Base-by-base conservation (phyloP, 2,329 filamentous ascomycete species). In the Cladosporium velox region DNA sequence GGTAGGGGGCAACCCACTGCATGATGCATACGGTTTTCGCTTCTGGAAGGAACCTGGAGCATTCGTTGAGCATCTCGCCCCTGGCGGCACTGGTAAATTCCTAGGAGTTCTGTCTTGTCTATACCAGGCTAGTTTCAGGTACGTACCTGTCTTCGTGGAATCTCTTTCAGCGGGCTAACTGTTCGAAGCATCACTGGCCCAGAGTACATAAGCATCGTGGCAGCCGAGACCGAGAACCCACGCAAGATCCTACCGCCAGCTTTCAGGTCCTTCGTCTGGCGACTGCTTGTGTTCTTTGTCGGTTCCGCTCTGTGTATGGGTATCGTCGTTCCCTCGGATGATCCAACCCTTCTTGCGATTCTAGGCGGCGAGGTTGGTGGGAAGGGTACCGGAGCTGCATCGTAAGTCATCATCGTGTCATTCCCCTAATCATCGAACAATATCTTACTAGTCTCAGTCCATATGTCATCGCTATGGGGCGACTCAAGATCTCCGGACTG, bases 61-160 rank as follows among this genome's bases (percentile, higher is more conserved):
- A 7, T 70, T 70, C 41, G 68, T 65, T 4, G 65, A 67, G 38
- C 61, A 67, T 41, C 26, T 66, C 4, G 41, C 38, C 4, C 66
- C 65, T 14, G 68, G 69, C 8, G 35, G 59, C 26, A 65, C 59
- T n/a, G 49, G 55, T 2, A 51, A 26, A 14, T 58, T 64, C n/a
- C 32, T 68, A 7, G 69, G 67, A 6, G 49, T 96, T 69, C 75
- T 94, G 38, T 86, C 90, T 70, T 93, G 90, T 71, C 79, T 92
- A 18, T 91, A 92, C 67, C 85, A 88, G 68, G 89, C 89, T 3
- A 86, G 86, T 47, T 90, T 91, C 73, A 88, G 87, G 1, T 59
- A 26, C 3, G 35, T 61, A 86, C 90, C 68, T 10, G 34, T 11
- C 11, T 26, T 18, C 15, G 12, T 11, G 3, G 3, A 10, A 34